Conservation (phyloP, 495 filamentous ascomycete genomes). For the Hyphodiscus hymeniophilus region DNA sequence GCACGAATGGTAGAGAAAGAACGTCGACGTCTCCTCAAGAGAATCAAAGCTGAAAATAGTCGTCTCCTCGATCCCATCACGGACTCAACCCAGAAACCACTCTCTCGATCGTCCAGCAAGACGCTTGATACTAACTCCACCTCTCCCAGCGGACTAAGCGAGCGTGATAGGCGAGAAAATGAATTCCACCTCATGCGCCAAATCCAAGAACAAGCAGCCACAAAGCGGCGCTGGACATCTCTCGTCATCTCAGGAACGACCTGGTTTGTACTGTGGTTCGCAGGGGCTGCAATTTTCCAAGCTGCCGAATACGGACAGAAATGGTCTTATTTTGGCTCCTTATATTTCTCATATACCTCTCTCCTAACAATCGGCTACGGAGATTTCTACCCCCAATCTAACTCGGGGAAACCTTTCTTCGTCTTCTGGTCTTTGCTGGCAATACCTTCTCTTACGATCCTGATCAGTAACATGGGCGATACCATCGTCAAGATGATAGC, state of each 20-base stretch:
- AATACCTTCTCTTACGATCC: conserved; percentile 71
- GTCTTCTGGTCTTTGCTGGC: conserved; percentile 86
- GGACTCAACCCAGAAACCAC: conserved; percentile 12
- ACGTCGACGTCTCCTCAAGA: conserved; percentile 44
- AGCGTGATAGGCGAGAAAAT: conserved; percentile 54
- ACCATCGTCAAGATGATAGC: conserved; percentile 64
- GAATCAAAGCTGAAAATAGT: conserved; percentile 36
- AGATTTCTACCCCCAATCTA: conserved; percentile 61
- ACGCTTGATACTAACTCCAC: neutral
- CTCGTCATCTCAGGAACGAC: conserved; percentile 53
- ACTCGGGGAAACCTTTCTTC: conserved; percentile 71
- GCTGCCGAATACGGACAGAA: conserved; percentile 32
- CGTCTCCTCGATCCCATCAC: conserved; percentile 39
- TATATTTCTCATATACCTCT: conserved; percentile 76
- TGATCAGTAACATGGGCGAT: conserved; percentile 78
- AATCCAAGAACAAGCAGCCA: conserved; percentile 57
- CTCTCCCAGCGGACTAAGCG: conserved; percentile 25
- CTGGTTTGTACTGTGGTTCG: conserved; percentile 69
- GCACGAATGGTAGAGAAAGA: conserved; percentile 65
- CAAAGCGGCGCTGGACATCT: conserved; percentile 58
- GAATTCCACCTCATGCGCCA: conserved; percentile 82
- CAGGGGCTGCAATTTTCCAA: conserved; percentile 67
- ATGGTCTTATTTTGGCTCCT: conserved; percentile 73
- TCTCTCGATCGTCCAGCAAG: conserved; percentile 8
- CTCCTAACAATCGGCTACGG: conserved; percentile 85